Conservation (phyloP, 345 rosid genomes). For the Camelina hispida region DNA sequence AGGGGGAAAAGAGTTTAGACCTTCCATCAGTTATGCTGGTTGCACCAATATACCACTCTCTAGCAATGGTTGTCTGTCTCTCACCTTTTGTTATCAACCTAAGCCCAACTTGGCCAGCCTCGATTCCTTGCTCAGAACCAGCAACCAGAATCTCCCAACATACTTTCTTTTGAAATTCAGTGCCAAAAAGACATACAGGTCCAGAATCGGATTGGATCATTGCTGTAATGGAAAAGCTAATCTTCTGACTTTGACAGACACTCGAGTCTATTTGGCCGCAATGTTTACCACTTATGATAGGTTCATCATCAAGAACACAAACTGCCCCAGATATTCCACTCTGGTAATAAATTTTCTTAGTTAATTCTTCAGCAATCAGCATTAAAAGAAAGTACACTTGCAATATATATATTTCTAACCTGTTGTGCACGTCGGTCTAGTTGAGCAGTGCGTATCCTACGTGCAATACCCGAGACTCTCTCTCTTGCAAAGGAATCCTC, state of each 20-base stretch:
- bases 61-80: constrained; percentile 82
- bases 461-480: constrained; percentile 98
- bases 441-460: constrained; percentile 86
- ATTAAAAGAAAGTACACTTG: constrained; percentile 20
- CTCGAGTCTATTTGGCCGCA: constrained; percentile 83
- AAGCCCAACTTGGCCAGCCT: constrained; percentile 99
- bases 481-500: constrained; percentile 99
- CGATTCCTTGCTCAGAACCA: constrained; percentile 99
- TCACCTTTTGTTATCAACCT: constrained; percentile 93
- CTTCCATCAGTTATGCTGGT: constrained; percentile 99
- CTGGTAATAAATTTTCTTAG: constrained; percentile 53
- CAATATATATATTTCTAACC: constrained; percentile 48
- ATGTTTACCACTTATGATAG: constrained; percentile 82
- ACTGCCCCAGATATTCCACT: constrained; percentile 83
- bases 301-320: constrained; percentile 98
- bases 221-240: constrained; percentile 86
- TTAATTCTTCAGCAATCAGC: constrained; percentile 27
- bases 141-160: constrained; percentile 99
- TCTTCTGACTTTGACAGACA: constrained; percentile 79
- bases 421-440: constrained; percentile 90
- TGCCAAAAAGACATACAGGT: constrained; percentile 96
- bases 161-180: constrained; percentile 88
- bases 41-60: constrained; percentile 99
- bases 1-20: constrained; percentile 45
- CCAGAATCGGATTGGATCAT: constrained; percentile 99